Conservation (phyloP, 345 rosid species). For the Hibiscus tridactylites region DNA sequence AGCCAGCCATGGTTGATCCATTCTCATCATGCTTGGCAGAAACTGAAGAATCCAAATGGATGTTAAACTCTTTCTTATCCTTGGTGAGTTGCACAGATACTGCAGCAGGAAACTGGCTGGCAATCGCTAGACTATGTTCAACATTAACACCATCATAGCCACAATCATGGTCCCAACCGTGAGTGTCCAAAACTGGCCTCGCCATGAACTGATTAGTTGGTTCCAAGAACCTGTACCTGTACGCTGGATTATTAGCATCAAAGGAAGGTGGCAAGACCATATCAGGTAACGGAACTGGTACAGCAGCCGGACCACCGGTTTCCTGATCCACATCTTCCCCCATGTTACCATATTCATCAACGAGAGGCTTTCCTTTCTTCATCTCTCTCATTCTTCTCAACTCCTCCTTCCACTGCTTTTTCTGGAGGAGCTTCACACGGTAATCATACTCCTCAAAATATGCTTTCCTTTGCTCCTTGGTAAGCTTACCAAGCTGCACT, state of each 20-base stretch:
- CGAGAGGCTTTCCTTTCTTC: constrained; percentile 60
- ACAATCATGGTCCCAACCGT: constrained; percentile 99
- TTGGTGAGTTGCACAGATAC: constrained; percentile 79
- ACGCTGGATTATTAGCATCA: constrained; percentile 76
- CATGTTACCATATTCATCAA: constrained; percentile 42
- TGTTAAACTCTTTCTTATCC: constrained; percentile 90
- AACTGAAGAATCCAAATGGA: constrained; percentile 86
- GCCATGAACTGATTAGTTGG: constrained; percentile 77
- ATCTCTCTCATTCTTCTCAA: constrained; percentile 69
- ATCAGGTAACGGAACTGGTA: constrained; percentile 83
- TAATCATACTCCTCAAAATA: constrained; percentile 94
- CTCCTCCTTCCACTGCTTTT: constrained; percentile 89
- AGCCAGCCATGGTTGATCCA: constrained; percentile 90
- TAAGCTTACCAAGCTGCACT: constrained; percentile 70
- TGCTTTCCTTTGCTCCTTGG: constrained; percentile 69
- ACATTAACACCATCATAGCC: constrained; percentile 92
- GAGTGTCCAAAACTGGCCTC: constrained; percentile 86
- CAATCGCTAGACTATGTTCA: constrained; percentile 61
- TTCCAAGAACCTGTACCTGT: constrained; percentile 84
- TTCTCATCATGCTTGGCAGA: constrained; percentile 71
- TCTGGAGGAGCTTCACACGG: constrained; percentile 87
- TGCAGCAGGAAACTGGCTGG: constrained; percentile 60
- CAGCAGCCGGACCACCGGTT: constrained; percentile 69
- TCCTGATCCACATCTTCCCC: constrained; percentile 75
- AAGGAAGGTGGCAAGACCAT: constrained; percentile 88